phyloP scores from a whole-genome alignment of 768 basidiomycete species.

The Mycena chlorophos region DNA sequence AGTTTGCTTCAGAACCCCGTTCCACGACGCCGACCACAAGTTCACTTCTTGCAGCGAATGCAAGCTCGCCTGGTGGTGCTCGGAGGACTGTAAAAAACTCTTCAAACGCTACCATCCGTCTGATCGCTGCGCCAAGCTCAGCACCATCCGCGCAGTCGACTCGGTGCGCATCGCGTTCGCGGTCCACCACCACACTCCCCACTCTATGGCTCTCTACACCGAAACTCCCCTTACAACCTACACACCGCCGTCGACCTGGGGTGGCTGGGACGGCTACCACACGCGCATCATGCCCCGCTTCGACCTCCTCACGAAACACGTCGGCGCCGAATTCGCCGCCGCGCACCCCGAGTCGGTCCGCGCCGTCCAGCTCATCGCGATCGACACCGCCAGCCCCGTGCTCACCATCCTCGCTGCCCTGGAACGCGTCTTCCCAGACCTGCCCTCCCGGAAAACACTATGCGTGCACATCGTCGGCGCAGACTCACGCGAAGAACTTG shows the following conservation, averaged over 20 bases:
- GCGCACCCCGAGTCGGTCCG: neutral
- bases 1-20: neutral
- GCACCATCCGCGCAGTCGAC: neutral
- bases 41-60: neutral
- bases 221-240: neutral
- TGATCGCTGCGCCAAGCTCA: neutral
- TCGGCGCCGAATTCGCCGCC: neutral
- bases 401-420: neutral
- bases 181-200: no score
- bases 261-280: neutral
- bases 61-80: conserved; percentile 3
- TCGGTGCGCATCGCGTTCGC: neutral
- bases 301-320: neutral
- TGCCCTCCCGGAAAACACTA: neutral
- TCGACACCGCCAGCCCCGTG: neutral
- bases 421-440: neutral
- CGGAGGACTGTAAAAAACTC: neutral
- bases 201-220: no score
- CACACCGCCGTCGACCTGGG: neutral
- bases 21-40: neutral
- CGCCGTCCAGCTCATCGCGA: neutral
- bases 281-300: neutral
- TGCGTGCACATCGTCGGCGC: conserved; percentile 1
- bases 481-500: neutral
- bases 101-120: neutral